Percentiles rank a stretch among this genome's conserved stretches.
These are phyloP conservation scores for Floccularia luteovirens DNA, from an alignment of 768 basidiomycete species.

Conservation along the genomic window DNA sequence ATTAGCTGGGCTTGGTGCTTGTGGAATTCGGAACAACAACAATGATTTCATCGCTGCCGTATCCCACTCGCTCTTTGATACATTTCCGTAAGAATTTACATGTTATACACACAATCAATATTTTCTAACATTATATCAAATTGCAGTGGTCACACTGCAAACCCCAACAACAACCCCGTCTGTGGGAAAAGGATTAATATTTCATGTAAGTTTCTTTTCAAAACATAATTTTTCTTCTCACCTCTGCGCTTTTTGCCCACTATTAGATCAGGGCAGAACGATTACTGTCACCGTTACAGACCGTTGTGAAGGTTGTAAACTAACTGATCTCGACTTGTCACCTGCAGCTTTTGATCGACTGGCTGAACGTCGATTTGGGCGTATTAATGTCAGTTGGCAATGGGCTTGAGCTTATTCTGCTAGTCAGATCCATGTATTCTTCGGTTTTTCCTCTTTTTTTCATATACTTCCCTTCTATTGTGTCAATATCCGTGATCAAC, in stretches of 20 bases:
- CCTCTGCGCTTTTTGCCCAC: conserved; percentile 1
- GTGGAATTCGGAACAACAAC: conserved; percentile 49
- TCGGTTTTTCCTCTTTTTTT: too few species aligned
- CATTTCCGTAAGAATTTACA: conserved; percentile 57
- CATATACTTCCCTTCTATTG: too few species aligned
- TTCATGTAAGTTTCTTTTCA: conserved; percentile 45
- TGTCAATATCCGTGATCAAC: too few species aligned
- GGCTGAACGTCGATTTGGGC: conserved; percentile 36
- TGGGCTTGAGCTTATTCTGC: too few species aligned
- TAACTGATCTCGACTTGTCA: conserved; percentile 55
- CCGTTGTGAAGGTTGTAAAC: conserved; percentile 49
- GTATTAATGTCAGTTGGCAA: conserved; percentile 46
- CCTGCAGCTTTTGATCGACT: conserved; percentile 47
- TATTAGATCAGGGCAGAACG: conserved; percentile 41
- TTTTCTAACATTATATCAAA: not conserved
- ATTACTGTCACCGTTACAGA: conserved; percentile 49
- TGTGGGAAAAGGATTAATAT: conserved; percentile 43
- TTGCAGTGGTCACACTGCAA: conserved; percentile 36
- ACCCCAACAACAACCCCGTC: conserved; percentile 75
- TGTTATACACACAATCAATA: too few species aligned
- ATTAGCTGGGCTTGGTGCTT: conserved; percentile 55
- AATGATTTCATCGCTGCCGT: conserved; percentile 50
- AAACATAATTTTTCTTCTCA: not conserved
- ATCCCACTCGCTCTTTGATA: conserved; percentile 47
- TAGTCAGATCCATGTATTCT: too few species aligned